phyloP scores from a whole-genome alignment of 352 stramenopile species.

The Pythium monospermum region DNA sequence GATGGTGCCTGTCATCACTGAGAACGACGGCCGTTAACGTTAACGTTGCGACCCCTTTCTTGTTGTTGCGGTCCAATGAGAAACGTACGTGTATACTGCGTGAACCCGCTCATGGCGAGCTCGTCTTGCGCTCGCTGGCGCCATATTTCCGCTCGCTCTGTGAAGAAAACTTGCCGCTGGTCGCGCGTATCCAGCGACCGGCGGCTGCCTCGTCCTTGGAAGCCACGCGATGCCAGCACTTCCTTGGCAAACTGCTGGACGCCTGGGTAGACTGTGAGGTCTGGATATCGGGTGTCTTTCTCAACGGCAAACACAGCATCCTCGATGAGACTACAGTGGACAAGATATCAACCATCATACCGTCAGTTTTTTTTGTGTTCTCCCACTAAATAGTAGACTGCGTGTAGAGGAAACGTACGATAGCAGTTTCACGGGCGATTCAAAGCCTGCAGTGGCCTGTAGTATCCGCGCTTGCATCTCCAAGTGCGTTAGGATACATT shows the following conservation, averaged over 20 bases:
- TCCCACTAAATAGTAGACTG: too few species aligned
- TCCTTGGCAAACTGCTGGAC: conserved; percentile 79
- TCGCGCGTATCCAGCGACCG: conserved; percentile 11
- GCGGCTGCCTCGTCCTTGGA: conserved; percentile 32
- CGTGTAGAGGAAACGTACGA: conserved; percentile 37
- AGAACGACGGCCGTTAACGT: too few species aligned
- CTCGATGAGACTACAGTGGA: conserved; percentile 71
- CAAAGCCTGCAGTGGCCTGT: conserved; percentile 24
- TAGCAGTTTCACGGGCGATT: conserved; percentile 52
- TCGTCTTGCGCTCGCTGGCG: conserved; percentile 11
- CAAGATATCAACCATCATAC: too few species aligned
- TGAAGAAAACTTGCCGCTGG: conserved; percentile 18
- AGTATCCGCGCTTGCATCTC: conserved; percentile 43
- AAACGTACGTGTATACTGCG: conserved; percentile 15
- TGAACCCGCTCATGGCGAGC: conserved; percentile 11
- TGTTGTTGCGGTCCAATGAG: not conserved
- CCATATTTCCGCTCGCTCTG: conserved; percentile 11
- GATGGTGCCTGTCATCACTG: conserved; percentile 14
- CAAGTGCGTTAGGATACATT: conserved; percentile 60
- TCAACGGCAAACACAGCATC: conserved; percentile 64
- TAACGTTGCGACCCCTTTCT: too few species aligned
- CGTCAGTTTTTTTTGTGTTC: too few species aligned
- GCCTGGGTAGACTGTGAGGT: conserved; percentile 72
- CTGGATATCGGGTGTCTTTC: conserved; percentile 64
- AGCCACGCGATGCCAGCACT: conserved; percentile 31